Base-by-base conservation (phyloP, 179 eudicot genomes). In the Actinidia chinensis region DNA sequence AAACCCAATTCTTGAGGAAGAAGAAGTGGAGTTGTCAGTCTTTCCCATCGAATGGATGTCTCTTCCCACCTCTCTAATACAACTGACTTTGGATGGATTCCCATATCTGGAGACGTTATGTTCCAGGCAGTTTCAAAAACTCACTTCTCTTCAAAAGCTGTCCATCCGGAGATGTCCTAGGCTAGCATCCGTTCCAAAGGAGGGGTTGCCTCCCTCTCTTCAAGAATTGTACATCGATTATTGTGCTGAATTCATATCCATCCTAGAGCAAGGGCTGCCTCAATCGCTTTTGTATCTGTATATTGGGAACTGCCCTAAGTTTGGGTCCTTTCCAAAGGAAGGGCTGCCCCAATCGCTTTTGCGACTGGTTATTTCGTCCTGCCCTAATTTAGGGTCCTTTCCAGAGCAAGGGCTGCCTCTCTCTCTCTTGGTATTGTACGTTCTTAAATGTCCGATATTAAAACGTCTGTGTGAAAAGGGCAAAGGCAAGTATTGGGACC, bases 151-250 rank as follows among this genome's bases (percentile, higher is more conserved):
- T 52, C 9, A 51, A 71, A 0, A 4, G 7, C 25, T 71, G 20
- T 0, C 0, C 0, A 5, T 51, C 10, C 0, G 0, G 4, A 5
- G 4, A 17, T 71, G 9, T 52, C 47, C 63, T 23, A 23, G 11
- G 0, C n/a, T n/a, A n/a, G 25, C 22, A 1, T 33, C 42, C 25
- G 7, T 9, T 33, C 36, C 36, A 6, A 46, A 10, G 20, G 71
- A 67, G 42, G 73, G 72, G 25, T 18, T 68, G 52, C 72, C 72
- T 46, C 52, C 55, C 40, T 69, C 56, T 23, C 56, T 69, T 0
- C 4, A 68, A 46, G 0, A 0, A 11, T 17, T 68, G 5, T 0
- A 0, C 1, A 20, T 68, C 52, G 1, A 0, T 1, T 2, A 1
- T 20, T 68, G 73, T 36, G 18, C 55, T 1, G 22, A 8, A 17